Evolutionary conservation across 768 basidiomycete species (phyloP).

Genomic region (Hortiboletus flavorubellus): DNA sequence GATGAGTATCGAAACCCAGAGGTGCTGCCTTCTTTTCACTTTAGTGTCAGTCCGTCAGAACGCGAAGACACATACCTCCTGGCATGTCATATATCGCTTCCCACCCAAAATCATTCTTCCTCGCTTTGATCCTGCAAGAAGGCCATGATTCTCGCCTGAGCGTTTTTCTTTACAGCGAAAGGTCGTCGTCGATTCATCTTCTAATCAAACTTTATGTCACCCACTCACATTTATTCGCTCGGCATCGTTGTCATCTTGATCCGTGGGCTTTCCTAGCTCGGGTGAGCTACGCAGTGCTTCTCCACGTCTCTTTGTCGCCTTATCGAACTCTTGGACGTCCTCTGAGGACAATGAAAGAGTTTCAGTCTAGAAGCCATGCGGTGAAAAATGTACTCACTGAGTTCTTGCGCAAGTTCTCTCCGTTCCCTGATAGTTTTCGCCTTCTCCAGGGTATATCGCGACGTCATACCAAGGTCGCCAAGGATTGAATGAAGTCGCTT

Average conservation of each 20-base stretch:
- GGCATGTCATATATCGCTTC: not conserved
- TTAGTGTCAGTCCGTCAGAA: not conserved
- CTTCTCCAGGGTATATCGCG: slow-evolving; percentile 74
- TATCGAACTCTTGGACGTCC: slow-evolving; percentile 72
- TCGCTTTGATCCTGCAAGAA: slow-evolving; percentile 74
- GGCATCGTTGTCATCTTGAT: slow-evolving; percentile 34
- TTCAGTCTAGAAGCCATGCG: not conserved
- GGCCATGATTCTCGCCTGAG: slow-evolving; percentile 61
- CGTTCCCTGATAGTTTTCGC: slow-evolving; percentile 71
- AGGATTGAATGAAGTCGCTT: slow-evolving; percentile 61
- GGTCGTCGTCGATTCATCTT: not conserved
- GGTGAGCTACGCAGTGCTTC: slow-evolving; percentile 10
- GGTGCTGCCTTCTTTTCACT: not conserved
- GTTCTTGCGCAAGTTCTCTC: slow-evolving; percentile 74
- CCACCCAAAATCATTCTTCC: slow-evolving; percentile 31
- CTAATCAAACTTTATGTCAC: not conserved
- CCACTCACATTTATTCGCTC: slow-evolving; percentile 42
- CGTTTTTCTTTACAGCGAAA: slow-evolving; percentile 34
- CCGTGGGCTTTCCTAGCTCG: slow-evolving; percentile 26
- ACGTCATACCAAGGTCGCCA: slow-evolving; percentile 74
- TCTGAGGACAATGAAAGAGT: slow-evolving; percentile 38
- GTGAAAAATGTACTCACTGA: slow-evolving; percentile 47
- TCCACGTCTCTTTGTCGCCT: slow-evolving; percentile 37
- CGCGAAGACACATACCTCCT: not conserved
- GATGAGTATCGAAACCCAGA: not conserved